Evolutionary conservation across 345 rosid genomes (phyloP).

Genomic region (Isatis tinctoria): DNA sequence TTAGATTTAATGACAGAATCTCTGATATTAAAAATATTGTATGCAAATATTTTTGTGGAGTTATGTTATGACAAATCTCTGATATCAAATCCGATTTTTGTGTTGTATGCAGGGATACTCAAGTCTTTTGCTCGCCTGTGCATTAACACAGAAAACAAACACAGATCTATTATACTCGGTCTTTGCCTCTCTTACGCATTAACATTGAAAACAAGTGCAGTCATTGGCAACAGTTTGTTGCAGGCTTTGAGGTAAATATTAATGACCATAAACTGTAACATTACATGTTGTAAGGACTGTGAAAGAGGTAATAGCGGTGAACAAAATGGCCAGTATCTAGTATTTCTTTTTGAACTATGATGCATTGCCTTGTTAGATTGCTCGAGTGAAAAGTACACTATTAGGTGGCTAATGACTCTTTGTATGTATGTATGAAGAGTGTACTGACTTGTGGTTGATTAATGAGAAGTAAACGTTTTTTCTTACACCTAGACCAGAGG

Average conservation of each 20-base stretch:
- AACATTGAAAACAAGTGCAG: constrained; percentile 29
- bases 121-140: no score
- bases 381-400: background rate
- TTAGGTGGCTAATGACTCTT: background rate
- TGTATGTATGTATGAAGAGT: background rate
- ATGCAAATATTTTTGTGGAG: no score
- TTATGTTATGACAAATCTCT: no score
- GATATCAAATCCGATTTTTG: no score
- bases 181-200: background rate
- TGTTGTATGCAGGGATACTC: no score
- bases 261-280: background rate
- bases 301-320: background rate
- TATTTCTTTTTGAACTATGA: background rate
- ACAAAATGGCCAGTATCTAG: background rate
- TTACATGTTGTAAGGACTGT: background rate
- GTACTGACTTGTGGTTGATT: background rate
- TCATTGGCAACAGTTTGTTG: constrained; percentile 43
- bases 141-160: no score
- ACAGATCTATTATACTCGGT: no score
- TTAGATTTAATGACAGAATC: no score
- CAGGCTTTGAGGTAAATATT: constrained; percentile 40
- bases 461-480: background rate
- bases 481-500: background rate
- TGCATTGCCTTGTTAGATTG: background rate
- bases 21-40: no score